Evolutionary conservation across 495 filamentous ascomycete species (phyloP).

Genomic region (Penicillium lividum): DNA sequence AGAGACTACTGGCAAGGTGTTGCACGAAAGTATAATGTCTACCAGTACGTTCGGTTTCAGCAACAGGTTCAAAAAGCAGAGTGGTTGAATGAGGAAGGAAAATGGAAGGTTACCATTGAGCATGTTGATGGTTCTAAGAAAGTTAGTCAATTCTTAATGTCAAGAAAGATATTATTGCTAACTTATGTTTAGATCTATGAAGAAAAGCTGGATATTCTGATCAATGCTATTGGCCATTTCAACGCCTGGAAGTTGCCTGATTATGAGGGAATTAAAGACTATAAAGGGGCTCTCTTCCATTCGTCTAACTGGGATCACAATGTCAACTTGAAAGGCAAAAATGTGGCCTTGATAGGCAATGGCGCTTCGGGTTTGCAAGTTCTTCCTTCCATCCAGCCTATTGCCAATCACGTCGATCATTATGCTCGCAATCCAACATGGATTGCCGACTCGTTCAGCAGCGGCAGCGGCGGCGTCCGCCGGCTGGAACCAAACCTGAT

Average conservation of each 20-base stretch:
- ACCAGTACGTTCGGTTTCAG: constrained; percentile 52
- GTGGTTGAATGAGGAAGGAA: constrained; percentile 52
- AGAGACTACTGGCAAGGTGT: constrained; percentile 62
- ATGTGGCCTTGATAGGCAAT: constrained; percentile 63
- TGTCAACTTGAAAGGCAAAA: constrained; percentile 51
- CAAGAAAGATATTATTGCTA: background rate
- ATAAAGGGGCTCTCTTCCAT: constrained; percentile 52
- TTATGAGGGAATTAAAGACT: constrained; percentile 51
- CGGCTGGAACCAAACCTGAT: constrained; percentile 51
- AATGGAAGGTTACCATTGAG: constrained; percentile 53
- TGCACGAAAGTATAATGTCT: constrained; percentile 62
- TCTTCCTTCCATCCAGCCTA: constrained; percentile 56
- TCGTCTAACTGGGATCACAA: constrained; percentile 55
- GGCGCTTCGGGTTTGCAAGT: constrained; percentile 60
- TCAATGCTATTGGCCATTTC: constrained; percentile 60
- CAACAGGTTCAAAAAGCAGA: constrained; percentile 52
- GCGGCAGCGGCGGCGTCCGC: constrained; percentile 34
- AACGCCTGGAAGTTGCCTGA: constrained; percentile 56
- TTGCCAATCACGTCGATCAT: constrained; percentile 59
- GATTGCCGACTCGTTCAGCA: constrained; percentile 61
- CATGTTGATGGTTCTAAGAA: constrained; percentile 36
- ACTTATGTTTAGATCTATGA: constrained; percentile 43
- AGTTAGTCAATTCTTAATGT: constrained; percentile 16
- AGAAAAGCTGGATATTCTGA: constrained; percentile 57
- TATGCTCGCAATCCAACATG: constrained; percentile 68